Percentiles rank a stretch among this genome's conserved stretches.
phyloP scores from a whole-genome alignment of 305 asterid species.

The Stenogyne calaminthoides region DNA sequence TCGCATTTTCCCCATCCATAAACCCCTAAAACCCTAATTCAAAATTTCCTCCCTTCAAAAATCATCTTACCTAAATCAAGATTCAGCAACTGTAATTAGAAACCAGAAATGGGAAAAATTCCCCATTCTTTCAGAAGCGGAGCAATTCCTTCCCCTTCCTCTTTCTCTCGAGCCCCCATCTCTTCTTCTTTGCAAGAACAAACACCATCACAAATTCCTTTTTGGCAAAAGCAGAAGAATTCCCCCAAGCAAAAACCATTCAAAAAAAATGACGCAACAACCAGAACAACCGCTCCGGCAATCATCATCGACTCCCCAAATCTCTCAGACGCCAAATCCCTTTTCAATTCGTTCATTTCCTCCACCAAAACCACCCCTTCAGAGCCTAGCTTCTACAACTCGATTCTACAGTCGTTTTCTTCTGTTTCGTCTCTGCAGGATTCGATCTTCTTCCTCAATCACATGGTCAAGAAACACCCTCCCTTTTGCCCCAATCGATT shows the following conservation, averaged over 20 bases:
- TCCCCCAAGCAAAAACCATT: constrained; percentile 33
- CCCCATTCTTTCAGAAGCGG: constrained; percentile 37
- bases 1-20: neutral
- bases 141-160: constrained; percentile 31
- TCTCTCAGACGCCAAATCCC: constrained; percentile 80
- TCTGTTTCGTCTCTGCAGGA: constrained; percentile 65
- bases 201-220: constrained; percentile 27
- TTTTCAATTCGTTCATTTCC: constrained; percentile 64
- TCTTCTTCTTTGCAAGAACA: too few species aligned
- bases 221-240: constrained; percentile 28
- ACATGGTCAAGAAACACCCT: constrained; percentile 77
- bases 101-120: constrained; percentile 43
- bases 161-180: constrained; percentile 34
- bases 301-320: constrained; percentile 52
- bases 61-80: constrained; percentile 10
- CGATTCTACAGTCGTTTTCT: constrained; percentile 72
- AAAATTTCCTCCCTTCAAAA: too few species aligned
- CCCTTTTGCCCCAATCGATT: constrained; percentile 67
- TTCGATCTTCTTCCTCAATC: constrained; percentile 73
- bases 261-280: constrained; percentile 17
- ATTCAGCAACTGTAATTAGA: neutral
- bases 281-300: constrained; percentile 35
- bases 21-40: constrained; percentile 47
- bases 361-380: constrained; percentile 46
- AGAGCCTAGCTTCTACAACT: constrained; percentile 61